Conservation (phyloP, 306 rosid genomes). For the Trifolium subterraneum region DNA sequence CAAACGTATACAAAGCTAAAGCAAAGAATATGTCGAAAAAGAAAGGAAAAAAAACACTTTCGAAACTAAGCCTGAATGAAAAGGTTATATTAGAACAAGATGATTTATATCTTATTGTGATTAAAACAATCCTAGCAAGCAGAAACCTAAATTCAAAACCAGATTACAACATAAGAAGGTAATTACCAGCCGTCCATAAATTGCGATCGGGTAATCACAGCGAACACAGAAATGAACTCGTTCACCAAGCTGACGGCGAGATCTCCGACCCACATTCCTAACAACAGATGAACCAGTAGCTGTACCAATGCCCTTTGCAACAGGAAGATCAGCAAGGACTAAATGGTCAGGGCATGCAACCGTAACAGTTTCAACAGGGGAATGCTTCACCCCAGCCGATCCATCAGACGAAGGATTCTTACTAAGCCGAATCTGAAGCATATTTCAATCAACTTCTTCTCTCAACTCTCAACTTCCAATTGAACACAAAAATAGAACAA, state of each 20-base stretch:
- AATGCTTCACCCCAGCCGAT: conserved; percentile 59
- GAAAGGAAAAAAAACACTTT: not conserved
- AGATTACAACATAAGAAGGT: not conserved
- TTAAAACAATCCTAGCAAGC: not conserved
- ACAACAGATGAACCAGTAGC: conserved; percentile 71
- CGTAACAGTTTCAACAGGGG: conserved; percentile 75
- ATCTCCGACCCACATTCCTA: conserved; percentile 85
- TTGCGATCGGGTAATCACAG: conserved; percentile 89
- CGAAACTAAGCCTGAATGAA: not conserved
- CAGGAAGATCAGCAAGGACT: conserved; percentile 95
- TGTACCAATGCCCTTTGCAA: conserved; percentile 93
- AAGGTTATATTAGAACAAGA: not conserved
- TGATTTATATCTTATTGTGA: not conserved
- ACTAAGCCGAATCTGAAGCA: conserved; percentile 98
- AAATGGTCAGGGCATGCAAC: conserved; percentile 99
- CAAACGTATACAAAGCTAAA: conserved; percentile 25
- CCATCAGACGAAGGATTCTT: conserved; percentile 68
- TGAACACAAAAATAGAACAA: not conserved
- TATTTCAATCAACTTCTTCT: conserved; percentile 44
- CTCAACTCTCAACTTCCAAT: conserved; percentile 27
- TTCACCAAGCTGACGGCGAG: conserved; percentile 98
- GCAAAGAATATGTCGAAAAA: not conserved
- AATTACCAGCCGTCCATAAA: conserved; percentile 88
- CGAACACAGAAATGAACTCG: conserved; percentile 97
- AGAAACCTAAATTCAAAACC: conserved; percentile 22